These are phyloP conservation scores for Capillidium heterosporum DNA, from an alignment of 371 early-diverging fungal species.

Conservation along the genomic window DNA sequence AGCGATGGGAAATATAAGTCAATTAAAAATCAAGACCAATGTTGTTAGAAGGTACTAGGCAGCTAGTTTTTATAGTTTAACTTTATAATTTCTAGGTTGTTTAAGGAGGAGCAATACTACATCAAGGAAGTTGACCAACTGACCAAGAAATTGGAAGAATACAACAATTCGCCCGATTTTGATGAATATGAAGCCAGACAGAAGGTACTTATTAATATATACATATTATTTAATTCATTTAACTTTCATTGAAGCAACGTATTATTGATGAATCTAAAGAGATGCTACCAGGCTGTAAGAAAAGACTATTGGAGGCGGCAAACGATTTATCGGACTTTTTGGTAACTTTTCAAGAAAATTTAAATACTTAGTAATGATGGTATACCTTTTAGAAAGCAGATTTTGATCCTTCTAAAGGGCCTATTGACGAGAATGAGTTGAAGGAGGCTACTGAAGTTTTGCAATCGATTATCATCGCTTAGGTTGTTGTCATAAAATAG, in stretches of 20 bases:
- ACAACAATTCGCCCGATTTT: neutral
- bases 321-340: neutral
- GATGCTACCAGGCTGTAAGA: conserved; percentile 1
- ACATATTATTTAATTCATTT: neutral
- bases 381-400: neutral
- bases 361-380: neutral
- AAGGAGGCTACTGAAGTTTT: neutral
- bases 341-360: neutral
- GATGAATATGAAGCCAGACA: conserved; percentile 6
- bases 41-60: neutral
- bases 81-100: neutral
- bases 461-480: neutral
- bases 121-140: conserved; percentile 1
- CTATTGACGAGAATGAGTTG: neutral
- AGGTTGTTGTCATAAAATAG: too few relatives aligned
- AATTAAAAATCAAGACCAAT: conserved; percentile 4
- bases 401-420: neutral
- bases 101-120: conserved; percentile 6
- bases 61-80: neutral
- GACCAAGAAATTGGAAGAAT: neutral
- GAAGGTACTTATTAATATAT: neutral
- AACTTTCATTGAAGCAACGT: neutral
- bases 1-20: too few relatives aligned
- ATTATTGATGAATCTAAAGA: conserved; percentile 3
- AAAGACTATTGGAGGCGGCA: neutral